phyloP scores from a whole-genome alignment of 1,284 basidiomycete species.

The Termitomyces sp. region DNA sequence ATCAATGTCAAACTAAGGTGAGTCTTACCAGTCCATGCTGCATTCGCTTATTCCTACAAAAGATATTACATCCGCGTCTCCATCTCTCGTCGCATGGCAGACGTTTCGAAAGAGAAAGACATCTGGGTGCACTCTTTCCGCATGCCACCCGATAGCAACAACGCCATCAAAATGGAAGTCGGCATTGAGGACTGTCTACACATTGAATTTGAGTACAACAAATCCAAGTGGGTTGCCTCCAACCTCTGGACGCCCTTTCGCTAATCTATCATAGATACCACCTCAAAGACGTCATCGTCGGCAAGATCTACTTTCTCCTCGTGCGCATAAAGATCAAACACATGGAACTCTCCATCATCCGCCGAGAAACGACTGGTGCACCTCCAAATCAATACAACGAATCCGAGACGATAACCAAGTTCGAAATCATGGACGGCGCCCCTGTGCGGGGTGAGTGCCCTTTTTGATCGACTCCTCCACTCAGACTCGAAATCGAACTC shows the following conservation, averaged over 20 bases:
- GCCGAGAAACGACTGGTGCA: conserved; percentile 93
- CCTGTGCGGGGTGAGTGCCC: conserved; percentile 74
- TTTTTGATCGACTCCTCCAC: neutral
- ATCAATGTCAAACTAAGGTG: conserved; percentile 97
- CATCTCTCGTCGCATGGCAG: conserved; percentile 87
- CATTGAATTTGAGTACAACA: conserved; percentile 99
- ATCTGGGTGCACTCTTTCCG: conserved; percentile 98
- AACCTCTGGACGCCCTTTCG: neutral
- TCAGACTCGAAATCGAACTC: too few relatives aligned
- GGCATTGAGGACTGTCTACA: conserved; percentile 98
- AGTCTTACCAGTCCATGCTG: conserved; percentile 23
- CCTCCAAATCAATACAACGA: conserved; percentile 99
- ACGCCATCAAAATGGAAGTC: conserved; percentile 99
- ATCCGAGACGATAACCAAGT: conserved; percentile 98
- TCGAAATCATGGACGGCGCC: conserved; percentile 98
- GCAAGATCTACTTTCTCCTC: conserved; percentile 98
- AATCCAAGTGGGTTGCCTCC: conserved; percentile 76
- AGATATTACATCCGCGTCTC: conserved; percentile 95
- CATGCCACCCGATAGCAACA: conserved; percentile 97
- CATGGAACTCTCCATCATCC: conserved; percentile 98
- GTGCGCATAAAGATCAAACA: conserved; percentile 99
- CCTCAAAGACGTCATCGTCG: conserved; percentile 97
- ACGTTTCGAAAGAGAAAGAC: conserved; percentile 89
- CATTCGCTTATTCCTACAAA: neutral
- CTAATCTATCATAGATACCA: conserved; percentile 68